These are phyloP conservation scores for Setaria viridis DNA, from an alignment of 202 grass and related monocot genomes.

Conservation along the genomic window DNA sequence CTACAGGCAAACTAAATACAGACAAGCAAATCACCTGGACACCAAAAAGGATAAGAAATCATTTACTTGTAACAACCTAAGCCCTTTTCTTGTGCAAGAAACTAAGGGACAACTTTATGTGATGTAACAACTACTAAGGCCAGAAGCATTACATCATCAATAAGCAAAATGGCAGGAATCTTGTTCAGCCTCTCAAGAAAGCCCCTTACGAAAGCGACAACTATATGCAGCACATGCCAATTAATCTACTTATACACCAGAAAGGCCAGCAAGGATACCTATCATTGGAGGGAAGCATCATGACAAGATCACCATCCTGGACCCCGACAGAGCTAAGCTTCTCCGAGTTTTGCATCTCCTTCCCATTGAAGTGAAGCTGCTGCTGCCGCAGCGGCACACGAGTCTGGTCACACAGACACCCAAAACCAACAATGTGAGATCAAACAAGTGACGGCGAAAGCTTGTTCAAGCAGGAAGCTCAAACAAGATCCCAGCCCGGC, in stretches of 20 bases:
- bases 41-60: not conserved
- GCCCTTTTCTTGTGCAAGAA: not conserved
- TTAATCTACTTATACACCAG: not conserved
- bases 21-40: not conserved
- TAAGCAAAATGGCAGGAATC: slow-evolving; percentile 10
- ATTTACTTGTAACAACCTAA: slow-evolving; percentile 20
- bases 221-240: not conserved
- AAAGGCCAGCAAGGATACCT: slow-evolving; percentile 46
- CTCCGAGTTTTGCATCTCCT: slow-evolving; percentile 75
- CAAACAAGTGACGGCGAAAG: slow-evolving; percentile 15
- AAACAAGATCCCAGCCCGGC: not conserved
- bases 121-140: not conserved
- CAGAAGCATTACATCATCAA: not conserved
- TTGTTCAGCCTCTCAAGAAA: not conserved
- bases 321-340: slow-evolving; percentile 71
- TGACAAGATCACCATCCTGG: slow-evolving; percentile 80
- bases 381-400: slow-evolving; percentile 68
- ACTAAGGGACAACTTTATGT: not conserved
- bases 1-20: slow-evolving; percentile 12
- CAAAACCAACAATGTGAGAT: slow-evolving; percentile 47
- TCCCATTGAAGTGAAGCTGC: slow-evolving; percentile 87
- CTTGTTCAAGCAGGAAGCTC: not conserved
- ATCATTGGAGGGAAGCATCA: slow-evolving; percentile 56
- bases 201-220: not conserved
- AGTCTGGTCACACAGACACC: slow-evolving; percentile 60